These are phyloP conservation scores for Didymella arachidicola DNA, from an alignment of 2,329 filamentous ascomycete species.

Conservation along the genomic window DNA sequence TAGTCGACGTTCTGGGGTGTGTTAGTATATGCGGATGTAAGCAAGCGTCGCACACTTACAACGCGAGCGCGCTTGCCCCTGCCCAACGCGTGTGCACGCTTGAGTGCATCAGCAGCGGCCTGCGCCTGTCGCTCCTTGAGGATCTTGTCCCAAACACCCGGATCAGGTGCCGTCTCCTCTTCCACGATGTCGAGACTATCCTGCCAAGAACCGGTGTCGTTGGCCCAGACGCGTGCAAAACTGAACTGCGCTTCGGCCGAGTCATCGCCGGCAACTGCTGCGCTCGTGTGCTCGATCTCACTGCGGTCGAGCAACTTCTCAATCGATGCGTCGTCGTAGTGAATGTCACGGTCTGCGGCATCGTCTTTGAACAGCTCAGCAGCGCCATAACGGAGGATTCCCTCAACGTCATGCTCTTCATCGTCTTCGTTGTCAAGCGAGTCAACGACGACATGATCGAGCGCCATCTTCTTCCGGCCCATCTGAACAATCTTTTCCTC, in stretches of 20 bases:
- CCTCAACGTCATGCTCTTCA: constrained; percentile 79
- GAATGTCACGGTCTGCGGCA: constrained; percentile 73
- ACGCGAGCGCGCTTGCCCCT: constrained; percentile 79
- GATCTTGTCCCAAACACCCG: constrained; percentile 88
- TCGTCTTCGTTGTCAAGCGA: constrained; percentile 86
- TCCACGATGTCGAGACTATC: constrained; percentile 66
- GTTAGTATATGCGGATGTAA: constrained; percentile 16
- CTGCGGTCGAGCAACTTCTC: constrained; percentile 90
- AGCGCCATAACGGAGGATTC: constrained; percentile 86
- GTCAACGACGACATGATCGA: constrained; percentile 95
- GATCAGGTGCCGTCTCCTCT: constrained; percentile 65
- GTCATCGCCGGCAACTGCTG: constrained; percentile 60
- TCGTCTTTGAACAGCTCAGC: constrained; percentile 84
- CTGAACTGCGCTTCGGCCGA: constrained; percentile 83
- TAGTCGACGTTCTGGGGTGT: constrained; percentile 56
- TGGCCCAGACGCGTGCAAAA: constrained; percentile 90
- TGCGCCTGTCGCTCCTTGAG: constrained; percentile 81
- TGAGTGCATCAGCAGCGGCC: constrained; percentile 72
- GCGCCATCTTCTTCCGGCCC: constrained; percentile 92
- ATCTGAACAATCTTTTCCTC: constrained; percentile 98
- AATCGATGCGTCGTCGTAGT: constrained; percentile 82
- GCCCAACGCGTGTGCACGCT: constrained; percentile 78
- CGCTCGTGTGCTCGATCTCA: constrained; percentile 74
- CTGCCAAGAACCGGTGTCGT: constrained; percentile 73
- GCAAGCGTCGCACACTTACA: constrained; percentile 49